These are phyloP conservation scores for Berberis vulgaris DNA, from an alignment of 164 flowering plant species.

Conservation along the genomic window DNA sequence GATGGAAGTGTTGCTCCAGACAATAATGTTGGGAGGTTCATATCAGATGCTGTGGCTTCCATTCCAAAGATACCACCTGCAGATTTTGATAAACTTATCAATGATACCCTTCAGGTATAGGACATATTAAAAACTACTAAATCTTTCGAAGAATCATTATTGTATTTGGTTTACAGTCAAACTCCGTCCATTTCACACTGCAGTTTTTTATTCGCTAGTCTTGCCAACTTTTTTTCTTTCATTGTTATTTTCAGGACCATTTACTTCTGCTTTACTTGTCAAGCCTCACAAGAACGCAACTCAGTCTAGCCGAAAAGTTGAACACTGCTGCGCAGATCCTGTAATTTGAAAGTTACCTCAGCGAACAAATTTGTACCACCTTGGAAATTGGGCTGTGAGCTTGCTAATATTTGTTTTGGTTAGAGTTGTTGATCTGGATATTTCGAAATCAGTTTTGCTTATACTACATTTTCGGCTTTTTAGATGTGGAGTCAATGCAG, in stretches of 20 bases:
- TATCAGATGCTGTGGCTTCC: conserved; percentile 65
- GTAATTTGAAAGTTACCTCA: conserved; percentile 17
- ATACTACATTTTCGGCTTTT: too few species aligned
- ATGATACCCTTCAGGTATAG: conserved; percentile 78
- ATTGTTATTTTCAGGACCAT: conserved; percentile 50
- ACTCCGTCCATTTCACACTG: too few species aligned
- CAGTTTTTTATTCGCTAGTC: neutral
- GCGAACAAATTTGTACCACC: neutral
- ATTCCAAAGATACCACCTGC: conserved; percentile 69
- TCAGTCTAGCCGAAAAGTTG: conserved; percentile 87
- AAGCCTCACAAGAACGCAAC: conserved; percentile 90
- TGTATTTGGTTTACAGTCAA: too few species aligned
- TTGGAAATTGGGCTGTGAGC: too few species aligned
- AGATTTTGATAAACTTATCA: conserved; percentile 79
- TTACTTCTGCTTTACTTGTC: conserved; percentile 69
- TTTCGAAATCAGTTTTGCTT: too few species aligned
- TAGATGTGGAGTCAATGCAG: too few species aligned
- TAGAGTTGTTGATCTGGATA: too few species aligned
- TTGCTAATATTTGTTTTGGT: too few species aligned
- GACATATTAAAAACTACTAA: too few species aligned
- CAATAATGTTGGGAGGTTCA: conserved; percentile 63
- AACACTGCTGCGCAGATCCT: conserved; percentile 93
- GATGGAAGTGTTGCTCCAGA: conserved; percentile 67
- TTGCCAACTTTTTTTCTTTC: neutral
- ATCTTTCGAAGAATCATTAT: too few species aligned